A percentile compares a stretch with the other conserved stretches of the same genome.
Conservation (phyloP, 2,329 filamentous ascomycete genomes). For the Alternaria brassicicola region DNA sequence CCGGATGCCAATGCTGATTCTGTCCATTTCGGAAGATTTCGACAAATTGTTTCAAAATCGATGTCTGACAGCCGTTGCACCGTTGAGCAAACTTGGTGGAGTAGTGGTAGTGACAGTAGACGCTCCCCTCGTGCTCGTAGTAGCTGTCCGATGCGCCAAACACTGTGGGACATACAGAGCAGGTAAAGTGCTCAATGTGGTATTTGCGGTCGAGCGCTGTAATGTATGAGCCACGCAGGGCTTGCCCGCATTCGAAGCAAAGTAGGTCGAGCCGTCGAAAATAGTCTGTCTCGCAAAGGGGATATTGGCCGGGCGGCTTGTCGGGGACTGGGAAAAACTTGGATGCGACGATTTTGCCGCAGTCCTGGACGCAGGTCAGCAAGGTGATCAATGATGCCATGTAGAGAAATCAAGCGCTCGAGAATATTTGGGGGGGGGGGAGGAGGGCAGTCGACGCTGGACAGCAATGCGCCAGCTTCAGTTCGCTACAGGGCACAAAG, state of each 20-base stretch:
- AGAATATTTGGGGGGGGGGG: no score
- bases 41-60: constrained; percentile 98
- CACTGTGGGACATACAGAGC: constrained; percentile 94
- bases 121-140: constrained; percentile 94
- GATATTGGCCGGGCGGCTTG: constrained; percentile 87
- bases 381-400: neutral
- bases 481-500: neutral
- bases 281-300: constrained; percentile 95
- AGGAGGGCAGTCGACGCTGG: neutral
- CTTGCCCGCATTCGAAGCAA: constrained; percentile 90
- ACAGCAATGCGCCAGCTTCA: neutral
- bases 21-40: constrained; percentile 98
- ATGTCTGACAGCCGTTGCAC: constrained; percentile 95
- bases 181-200: constrained; percentile 96
- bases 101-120: constrained; percentile 99
- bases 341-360: constrained; percentile 93
- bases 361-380: constrained; percentile 68
- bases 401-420: neutral
- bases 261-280: constrained; percentile 90
- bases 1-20: constrained; percentile 98
- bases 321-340: constrained; percentile 99
- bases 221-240: constrained; percentile 94
- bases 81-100: constrained; percentile 95
- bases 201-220: constrained; percentile 98
- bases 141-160: constrained; percentile 98